Base-by-base conservation (phyloP, 306 rosid genomes). In the Inga leiocalycina region DNA sequence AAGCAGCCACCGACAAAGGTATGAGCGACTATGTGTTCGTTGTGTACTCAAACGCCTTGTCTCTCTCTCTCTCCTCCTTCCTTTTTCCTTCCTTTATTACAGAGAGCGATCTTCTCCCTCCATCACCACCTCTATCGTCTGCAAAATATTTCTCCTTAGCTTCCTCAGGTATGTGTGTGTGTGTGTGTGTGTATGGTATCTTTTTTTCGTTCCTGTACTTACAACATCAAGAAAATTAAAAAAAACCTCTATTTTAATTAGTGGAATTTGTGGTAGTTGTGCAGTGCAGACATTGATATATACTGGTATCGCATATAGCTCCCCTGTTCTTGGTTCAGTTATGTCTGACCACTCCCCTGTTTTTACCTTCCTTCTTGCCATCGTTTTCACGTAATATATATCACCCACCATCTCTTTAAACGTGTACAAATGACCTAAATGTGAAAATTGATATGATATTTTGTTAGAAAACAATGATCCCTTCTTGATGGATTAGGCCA, bases 281-380 rank as follows among this genome's bases (percentile, higher is more conserved):
- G 82, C 51, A 27, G 52, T 5, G 69, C 90, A 88, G 86, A 88
- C 51, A 1, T 75, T 88, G 27, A 51, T 13, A 72, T 82, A 57
- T n/a, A 59, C 79, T n/a, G 91, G 93, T 1, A 79, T 88, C 39
- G 61, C 35, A 79, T 88, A 79, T 34, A 81, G 89, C 83, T 90
- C 93, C 46, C 91, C 93, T 3, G 85, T 89, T 17, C 52, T 90
- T 27, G 41, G 8, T 39, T 39, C 93, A 2, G 88, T 89, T 30
- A 81, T 88, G 82, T 0, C 10, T 12, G 88, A 90, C 24, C 89
- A 88, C 75, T 12, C 67, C 14, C 91, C 91, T 30, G 93, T 90
- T 83, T 88, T 86, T 64, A 85, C 90, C 65, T 90, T 85, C 82
- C 72, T 85, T 8, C 75, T 88, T 64, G 88, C 90, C 30, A 0